Evolutionary conservation across 352 stramenopile genomes (phyloP).

Genomic region (Globisporangium polare): DNA sequence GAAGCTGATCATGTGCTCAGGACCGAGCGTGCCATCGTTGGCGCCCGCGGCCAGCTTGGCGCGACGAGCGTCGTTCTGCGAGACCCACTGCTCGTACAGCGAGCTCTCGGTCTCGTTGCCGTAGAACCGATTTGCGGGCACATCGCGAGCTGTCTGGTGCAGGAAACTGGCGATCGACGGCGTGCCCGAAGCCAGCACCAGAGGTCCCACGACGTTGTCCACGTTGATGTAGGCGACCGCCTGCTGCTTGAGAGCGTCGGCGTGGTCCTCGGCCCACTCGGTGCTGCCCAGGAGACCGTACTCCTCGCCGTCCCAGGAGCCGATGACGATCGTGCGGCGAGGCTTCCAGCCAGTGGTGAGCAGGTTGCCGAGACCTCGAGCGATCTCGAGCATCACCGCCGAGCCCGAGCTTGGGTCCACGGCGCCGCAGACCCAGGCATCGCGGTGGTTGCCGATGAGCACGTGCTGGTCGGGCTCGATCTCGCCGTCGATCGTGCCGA

Average conservation of each 20-base stretch:
- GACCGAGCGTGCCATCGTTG: constrained; percentile 21
- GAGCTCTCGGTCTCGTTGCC: constrained; percentile 18
- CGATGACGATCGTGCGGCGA: constrained; percentile 66
- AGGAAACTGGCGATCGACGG: constrained; percentile 68
- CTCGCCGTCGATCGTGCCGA: constrained; percentile 68
- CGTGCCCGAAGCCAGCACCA: constrained; percentile 51
- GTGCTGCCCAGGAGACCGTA: constrained; percentile 79
- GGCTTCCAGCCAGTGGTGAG: constrained; percentile 62
- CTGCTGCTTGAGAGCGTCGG: constrained; percentile 38
- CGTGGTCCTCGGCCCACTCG: constrained; percentile 74
- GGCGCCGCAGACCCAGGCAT: constrained; percentile 89
- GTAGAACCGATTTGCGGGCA: constrained; percentile 54
- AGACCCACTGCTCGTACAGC: constrained; percentile 41
- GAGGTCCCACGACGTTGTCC: constrained; percentile 59
- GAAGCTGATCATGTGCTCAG: constrained; percentile 38
- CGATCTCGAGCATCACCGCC: constrained; percentile 79
- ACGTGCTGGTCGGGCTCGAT: constrained; percentile 70
- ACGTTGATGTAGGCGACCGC: constrained; percentile 86
- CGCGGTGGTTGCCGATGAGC: constrained; percentile 88
- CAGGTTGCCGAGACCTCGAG: constrained; percentile 59
- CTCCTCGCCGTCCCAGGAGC: constrained; percentile 86
- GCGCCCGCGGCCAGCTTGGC: constrained; percentile 17
- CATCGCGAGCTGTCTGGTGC: constrained; percentile 40
- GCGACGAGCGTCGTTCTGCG: constrained; percentile 17
- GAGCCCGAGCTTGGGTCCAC: constrained; percentile 84